These are phyloP conservation scores for Punica granatum DNA, from an alignment of 345 rosid species.

Conservation along the genomic window DNA sequence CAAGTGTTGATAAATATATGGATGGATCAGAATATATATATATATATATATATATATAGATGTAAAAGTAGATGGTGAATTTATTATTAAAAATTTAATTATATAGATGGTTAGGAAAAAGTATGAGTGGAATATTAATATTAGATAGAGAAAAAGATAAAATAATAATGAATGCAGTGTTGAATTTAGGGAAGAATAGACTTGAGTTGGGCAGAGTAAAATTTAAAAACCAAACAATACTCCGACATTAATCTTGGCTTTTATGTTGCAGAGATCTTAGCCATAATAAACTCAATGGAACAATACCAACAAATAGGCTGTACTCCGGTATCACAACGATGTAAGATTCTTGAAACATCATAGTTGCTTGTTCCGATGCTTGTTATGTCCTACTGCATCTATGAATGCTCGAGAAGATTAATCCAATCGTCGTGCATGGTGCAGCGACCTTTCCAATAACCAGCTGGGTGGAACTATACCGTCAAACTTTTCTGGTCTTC, in stretches of 20 bases:
- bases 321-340: constrained; percentile 65
- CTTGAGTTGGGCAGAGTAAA: no score
- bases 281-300: constrained; percentile 64
- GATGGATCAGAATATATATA: no score
- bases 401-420: not conserved
- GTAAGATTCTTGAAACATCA: constrained; percentile 28
- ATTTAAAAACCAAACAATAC: not conserved
- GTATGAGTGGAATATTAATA: no score
- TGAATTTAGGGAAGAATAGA: no score
- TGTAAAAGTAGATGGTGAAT: no score
- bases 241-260: not conserved
- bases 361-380: not conserved
- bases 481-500: constrained; percentile 42
- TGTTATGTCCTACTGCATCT: not conserved
- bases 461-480: constrained; percentile 48
- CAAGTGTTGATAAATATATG: no score
- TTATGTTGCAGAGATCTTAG: constrained; percentile 64
- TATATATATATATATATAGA: no score
- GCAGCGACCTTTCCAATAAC: constrained; percentile 52
- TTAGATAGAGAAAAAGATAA: no score
- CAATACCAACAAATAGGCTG: constrained; percentile 61
- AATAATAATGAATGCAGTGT: no score
- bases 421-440: not conserved
- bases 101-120: no score
- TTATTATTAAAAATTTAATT: no score